phyloP scores from a whole-genome alignment of 1,284 basidiomycete genomes.

The Apiotrichum gracile region DNA sequence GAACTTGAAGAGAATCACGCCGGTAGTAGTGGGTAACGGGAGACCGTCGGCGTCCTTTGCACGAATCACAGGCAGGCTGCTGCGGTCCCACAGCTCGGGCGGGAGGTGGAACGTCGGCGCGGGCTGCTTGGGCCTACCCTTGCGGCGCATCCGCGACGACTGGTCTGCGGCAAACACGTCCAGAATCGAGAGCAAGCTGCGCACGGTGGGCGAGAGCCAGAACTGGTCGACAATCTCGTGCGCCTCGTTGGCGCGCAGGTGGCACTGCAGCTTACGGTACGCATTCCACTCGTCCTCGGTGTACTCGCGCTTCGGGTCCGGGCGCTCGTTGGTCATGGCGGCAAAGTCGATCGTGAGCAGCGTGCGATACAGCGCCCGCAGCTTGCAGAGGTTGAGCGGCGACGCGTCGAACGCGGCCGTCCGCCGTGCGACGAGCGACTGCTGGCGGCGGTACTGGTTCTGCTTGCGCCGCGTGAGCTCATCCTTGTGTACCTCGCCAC shows the following conservation, averaged over 20 bases:
- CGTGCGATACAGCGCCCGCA: slow-evolving; percentile 42
- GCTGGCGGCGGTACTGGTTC: slow-evolving; percentile 44
- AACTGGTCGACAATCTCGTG: slow-evolving; percentile 43
- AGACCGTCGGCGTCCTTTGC: slow-evolving; percentile 35
- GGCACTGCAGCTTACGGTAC: slow-evolving; percentile 33
- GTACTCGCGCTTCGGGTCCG: slow-evolving; percentile 36
- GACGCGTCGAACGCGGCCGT: slow-evolving; percentile 38
- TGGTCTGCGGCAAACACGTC: slow-evolving; percentile 36
- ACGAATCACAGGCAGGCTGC: slow-evolving; percentile 28
- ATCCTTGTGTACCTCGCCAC: slow-evolving; percentile 41
- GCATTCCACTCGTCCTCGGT: slow-evolving; percentile 42
- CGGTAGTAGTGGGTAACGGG: slow-evolving; percentile 25
- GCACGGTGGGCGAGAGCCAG: slow-evolving; percentile 34
- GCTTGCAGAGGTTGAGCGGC: slow-evolving; percentile 38
- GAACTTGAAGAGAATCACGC: slow-evolving; percentile 41
- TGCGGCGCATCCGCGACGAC: slow-evolving; percentile 23
- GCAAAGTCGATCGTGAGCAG: slow-evolving; percentile 45
- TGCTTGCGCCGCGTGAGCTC: slow-evolving; percentile 40
- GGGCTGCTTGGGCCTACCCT: slow-evolving; percentile 41
- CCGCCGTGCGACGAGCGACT: slow-evolving; percentile 40
- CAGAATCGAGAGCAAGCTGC: slow-evolving; percentile 30
- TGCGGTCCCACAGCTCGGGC: slow-evolving; percentile 32
- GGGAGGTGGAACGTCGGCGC: slow-evolving; percentile 44
- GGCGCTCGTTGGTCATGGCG: slow-evolving; percentile 35
- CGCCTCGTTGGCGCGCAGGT: slow-evolving; percentile 23